A percentile compares a stretch with the other conserved stretches of the same genome.
phyloP scores from a whole-genome alignment of 1,284 basidiomycete species.

The Cutaneotrichosporon spelunceum region DNA sequence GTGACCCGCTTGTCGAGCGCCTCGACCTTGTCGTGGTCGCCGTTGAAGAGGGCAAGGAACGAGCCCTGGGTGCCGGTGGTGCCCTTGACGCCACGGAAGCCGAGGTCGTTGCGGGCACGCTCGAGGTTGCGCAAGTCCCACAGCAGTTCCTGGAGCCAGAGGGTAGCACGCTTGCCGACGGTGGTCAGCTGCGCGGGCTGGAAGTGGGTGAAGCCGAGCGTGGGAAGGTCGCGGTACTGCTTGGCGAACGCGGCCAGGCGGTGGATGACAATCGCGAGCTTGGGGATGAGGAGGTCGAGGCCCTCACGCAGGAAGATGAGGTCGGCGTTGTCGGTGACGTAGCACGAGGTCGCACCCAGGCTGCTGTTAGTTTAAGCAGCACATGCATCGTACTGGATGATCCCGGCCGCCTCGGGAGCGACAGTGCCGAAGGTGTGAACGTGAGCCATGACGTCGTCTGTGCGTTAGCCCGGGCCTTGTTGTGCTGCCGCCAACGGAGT shows the following conservation, averaged over 20 bases:
- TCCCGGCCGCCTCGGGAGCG: slow-evolving; percentile 91
- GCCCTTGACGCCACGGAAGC: slow-evolving; percentile 97
- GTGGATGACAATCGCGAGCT: slow-evolving; percentile 84
- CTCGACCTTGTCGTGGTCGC: slow-evolving; percentile 91
- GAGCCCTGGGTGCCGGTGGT: slow-evolving; percentile 98
- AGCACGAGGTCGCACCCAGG: slow-evolving; percentile 95
- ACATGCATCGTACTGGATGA: slow-evolving; percentile 75
- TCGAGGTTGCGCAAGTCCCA: slow-evolving; percentile 96
- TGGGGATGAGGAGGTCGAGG: slow-evolving; percentile 77
- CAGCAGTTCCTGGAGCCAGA: slow-evolving; percentile 96
- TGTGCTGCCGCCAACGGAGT: background rate
- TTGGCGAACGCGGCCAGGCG: slow-evolving; percentile 76
- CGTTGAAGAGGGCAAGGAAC: slow-evolving; percentile 91
- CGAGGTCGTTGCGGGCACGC: slow-evolving; percentile 86
- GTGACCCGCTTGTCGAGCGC: slow-evolving; percentile 86
- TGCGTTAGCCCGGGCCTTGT: slow-evolving; percentile 10
- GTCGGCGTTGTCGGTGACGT: slow-evolving; percentile 98
- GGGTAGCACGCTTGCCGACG: slow-evolving; percentile 96
- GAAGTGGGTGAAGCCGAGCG: slow-evolving; percentile 97
- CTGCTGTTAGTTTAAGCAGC: slow-evolving; percentile 50
- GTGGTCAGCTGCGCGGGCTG: slow-evolving; percentile 98
- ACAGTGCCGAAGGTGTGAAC: slow-evolving; percentile 95
- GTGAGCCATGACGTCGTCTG: slow-evolving; percentile 96
- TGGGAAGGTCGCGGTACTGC: slow-evolving; percentile 72
- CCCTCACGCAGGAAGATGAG: slow-evolving; percentile 92